Conservation (phyloP, 805 yeast genomes). For the Saccharomycopsis selenospora region DNA sequence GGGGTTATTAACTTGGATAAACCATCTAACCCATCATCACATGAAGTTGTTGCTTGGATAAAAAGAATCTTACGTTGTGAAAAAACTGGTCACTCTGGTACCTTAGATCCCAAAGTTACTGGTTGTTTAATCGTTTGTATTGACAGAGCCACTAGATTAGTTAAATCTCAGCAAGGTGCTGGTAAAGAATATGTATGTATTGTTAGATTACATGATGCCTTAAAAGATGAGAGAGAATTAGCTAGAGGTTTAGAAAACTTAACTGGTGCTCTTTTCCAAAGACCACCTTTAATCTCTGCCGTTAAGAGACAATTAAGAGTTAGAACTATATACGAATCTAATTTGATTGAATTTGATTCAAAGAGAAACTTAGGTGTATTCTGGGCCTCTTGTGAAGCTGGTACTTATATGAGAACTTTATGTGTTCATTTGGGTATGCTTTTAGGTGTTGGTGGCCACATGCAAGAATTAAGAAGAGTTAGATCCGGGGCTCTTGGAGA, state of each 20-base stretch:
- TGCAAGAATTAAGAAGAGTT: slow-evolving; percentile 99
- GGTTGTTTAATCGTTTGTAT: slow-evolving; percentile 98
- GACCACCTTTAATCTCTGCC: slow-evolving; percentile 98
- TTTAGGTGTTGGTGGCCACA: slow-evolving; percentile 98
- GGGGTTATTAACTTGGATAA: slow-evolving; percentile 98
- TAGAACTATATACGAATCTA: slow-evolving; percentile 94
- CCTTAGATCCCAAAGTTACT: slow-evolving; percentile 97
- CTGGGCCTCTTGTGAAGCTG: slow-evolving; percentile 99
- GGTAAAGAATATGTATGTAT: slow-evolving; percentile 99
- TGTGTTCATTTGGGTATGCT: slow-evolving; percentile 99
- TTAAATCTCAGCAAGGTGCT: slow-evolving; percentile 98
- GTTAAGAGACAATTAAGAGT: slow-evolving; percentile 98
- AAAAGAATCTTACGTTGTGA: slow-evolving; percentile 92
- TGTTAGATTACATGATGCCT: slow-evolving; percentile 88
- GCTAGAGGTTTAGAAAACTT: slow-evolving; percentile 84
- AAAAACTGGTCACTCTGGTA: slow-evolving; percentile 98
- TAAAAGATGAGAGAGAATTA: slow-evolving; percentile 84
- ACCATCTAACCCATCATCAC: slow-evolving; percentile 97
- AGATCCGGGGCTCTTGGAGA: slow-evolving; percentile 95
- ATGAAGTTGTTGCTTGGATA: slow-evolving; percentile 99
- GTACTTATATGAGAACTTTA: slow-evolving; percentile 98
- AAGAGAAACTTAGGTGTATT: slow-evolving; percentile 95
- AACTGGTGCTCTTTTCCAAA: slow-evolving; percentile 98
- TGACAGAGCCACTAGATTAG: slow-evolving; percentile 96
- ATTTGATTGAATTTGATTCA: slow-evolving; percentile 91